Base-by-base conservation (phyloP, 306 rosid genomes). In the Mucuna pruriens region DNA sequence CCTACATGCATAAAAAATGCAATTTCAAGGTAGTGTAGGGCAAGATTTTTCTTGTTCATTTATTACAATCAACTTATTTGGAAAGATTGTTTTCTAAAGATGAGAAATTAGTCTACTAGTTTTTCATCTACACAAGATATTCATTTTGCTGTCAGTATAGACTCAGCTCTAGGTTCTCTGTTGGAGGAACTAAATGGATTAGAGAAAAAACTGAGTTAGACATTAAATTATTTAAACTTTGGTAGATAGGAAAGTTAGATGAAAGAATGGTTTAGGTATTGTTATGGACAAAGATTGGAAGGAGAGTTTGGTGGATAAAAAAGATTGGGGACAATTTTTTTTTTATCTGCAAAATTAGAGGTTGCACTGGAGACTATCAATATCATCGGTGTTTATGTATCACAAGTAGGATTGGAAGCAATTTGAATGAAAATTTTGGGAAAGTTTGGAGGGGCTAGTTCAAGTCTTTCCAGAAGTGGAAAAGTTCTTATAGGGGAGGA, bases 1-100 rank as follows among this genome's bases (percentile, higher is more conserved):
- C 73, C 92, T 8, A 78, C 85, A 75, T 65, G 71, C 85, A 86
- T 57, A 34, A 81, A 82, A 63, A 73, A 64, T 85, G 78, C 80
- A 76, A 85, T 80, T 45, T 74, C 90, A 84, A 82, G 90, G 97
- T 93, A 86, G 57, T 78, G 85, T 81, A 36, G 13, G 16, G 23
- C 16, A 39, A 61, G 12, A 70, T 13, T 3, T 33, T 31, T 84
- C n/a, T 58, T n/a, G 9, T 77, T 72, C 62, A 63, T 67, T 42
- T 67, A 42, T 40, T 20, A 55, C 25, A 76, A 17, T 25, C 39
- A 61, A 9, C 57, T 72, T 33, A 84, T 74, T 51, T 75, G 80
- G 74, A 71, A 38, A 58, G 48, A 29, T 45, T 49, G 5, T 44
- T 40, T 34, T 45, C 54, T 29, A 20, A 70, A 23, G 9, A 19